phyloP scores from a whole-genome alignment of 495 filamentous ascomycete genomes.

The Aspergillus kassunensis region DNA sequence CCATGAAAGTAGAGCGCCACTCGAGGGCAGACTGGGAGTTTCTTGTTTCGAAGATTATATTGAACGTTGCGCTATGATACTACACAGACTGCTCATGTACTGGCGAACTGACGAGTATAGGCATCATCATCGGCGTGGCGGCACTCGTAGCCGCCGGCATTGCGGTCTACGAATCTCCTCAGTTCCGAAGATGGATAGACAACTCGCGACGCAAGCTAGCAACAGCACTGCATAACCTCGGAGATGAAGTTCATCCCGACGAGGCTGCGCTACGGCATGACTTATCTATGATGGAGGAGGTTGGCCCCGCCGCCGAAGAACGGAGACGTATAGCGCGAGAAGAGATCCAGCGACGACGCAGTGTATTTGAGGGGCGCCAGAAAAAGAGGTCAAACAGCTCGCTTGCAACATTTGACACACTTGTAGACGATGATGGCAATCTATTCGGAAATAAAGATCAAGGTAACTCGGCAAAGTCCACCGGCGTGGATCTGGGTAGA shows the following conservation, averaged over 20 bases:
- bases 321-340: slow-evolving; percentile 64
- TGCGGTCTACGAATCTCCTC: slow-evolving; percentile 79
- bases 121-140: slow-evolving; percentile 70
- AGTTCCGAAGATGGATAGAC: slow-evolving; percentile 71
- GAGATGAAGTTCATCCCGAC: slow-evolving; percentile 66
- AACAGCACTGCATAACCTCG: slow-evolving; percentile 69
- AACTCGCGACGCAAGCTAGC: slow-evolving; percentile 75
- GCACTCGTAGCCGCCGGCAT: slow-evolving; percentile 77
- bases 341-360: slow-evolving; percentile 65
- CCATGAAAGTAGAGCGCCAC: too few relatives aligned
- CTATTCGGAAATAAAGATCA: slow-evolving; percentile 25
- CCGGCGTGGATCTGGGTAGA: slow-evolving; percentile 41
- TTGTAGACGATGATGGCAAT: slow-evolving; percentile 52
- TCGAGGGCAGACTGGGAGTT: neutral
- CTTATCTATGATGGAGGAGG: slow-evolving; percentile 52
- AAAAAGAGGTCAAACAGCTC: slow-evolving; percentile 20
- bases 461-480: slow-evolving; percentile 32
- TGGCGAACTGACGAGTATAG: slow-evolving; percentile 38
- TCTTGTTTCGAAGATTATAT: neutral
- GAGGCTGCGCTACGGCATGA: slow-evolving; percentile 33
- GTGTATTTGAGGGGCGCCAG: slow-evolving; percentile 37
- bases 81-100: neutral
- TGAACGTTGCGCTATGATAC: too few relatives aligned
- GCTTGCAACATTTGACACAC: slow-evolving; percentile 47
- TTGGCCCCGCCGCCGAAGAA: slow-evolving; percentile 63